A percentile compares a stretch with the other conserved stretches of the same genome.
phyloP scores from a whole-genome alignment of 495 filamentous ascomycete species.

The Parathielavia appendiculata region DNA sequence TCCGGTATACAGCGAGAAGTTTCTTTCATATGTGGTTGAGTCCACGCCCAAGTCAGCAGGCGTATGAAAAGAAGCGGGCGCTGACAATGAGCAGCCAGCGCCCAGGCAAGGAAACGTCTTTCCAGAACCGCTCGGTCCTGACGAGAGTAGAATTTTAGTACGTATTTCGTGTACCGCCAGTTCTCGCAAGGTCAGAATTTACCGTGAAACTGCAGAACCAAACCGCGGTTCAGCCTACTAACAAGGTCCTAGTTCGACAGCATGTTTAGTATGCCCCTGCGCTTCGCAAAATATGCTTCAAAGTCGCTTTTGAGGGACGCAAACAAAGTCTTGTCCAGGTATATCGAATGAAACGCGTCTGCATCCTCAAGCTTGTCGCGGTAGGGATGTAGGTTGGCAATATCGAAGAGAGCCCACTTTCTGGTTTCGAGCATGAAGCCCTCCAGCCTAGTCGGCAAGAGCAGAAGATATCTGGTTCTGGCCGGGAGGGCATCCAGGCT shows the following conservation, averaged over 20 bases:
- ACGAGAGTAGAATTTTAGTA: background rate
- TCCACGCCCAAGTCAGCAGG: background rate
- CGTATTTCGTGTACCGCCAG: background rate
- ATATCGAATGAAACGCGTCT: background rate
- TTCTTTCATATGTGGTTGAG: background rate
- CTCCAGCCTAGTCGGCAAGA: background rate
- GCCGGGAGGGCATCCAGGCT: background rate
- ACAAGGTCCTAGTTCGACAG: no score
- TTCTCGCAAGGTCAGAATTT: background rate
- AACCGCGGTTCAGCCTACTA: background rate
- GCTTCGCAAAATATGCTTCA: background rate
- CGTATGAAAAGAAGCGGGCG: background rate
- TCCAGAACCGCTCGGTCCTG: background rate
- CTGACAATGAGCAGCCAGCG: background rate
- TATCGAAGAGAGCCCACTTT: background rate
- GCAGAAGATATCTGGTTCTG: background rate
- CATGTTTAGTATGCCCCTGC: background rate
- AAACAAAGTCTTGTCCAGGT: background rate
- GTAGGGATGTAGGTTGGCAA: background rate
- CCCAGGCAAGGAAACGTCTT: background rate
- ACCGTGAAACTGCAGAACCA: constrained; percentile 1
- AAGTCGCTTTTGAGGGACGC: background rate
- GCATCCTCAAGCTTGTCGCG: background rate
- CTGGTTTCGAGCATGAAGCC: background rate
- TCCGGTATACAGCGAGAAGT: background rate